Evolutionary conservation across 2,329 filamentous ascomycete species (phyloP).

Genomic region (Alternaria gaisen): DNA sequence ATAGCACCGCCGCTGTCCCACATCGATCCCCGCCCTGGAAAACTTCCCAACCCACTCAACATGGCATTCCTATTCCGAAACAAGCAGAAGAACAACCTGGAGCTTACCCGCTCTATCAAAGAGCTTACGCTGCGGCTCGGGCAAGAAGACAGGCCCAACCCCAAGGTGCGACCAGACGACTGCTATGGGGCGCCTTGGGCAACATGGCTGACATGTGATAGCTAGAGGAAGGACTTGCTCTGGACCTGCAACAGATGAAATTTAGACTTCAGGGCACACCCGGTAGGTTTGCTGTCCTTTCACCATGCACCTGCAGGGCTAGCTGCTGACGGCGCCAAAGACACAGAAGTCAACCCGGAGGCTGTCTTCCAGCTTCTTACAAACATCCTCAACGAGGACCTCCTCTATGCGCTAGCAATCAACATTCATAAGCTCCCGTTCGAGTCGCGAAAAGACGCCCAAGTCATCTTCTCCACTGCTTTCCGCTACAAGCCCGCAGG

Average conservation of each 20-base stretch:
- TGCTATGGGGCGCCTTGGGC: constrained; percentile 5
- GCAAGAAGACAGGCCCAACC: constrained; percentile 64
- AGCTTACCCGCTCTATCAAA: constrained; percentile 70
- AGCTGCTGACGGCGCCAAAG: constrained; percentile 59
- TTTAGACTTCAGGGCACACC: constrained; percentile 90
- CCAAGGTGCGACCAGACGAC: constrained; percentile 59
- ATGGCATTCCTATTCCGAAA: constrained; percentile 78
- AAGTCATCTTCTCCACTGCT: constrained; percentile 94
- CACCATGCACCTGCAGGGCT: not conserved
- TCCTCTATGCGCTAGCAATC: constrained; percentile 83
- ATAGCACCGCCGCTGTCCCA: constrained; percentile 25
- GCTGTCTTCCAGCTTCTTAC: constrained; percentile 87
- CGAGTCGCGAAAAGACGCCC: constrained; percentile 93
- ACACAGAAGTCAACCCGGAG: constrained; percentile 85
- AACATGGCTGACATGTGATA: constrained; percentile 52
- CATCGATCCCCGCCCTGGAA: constrained; percentile 24
- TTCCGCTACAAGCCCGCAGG: constrained; percentile 84
- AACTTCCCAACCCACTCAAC: constrained; percentile 29
- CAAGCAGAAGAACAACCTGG: constrained; percentile 67
- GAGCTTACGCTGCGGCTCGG: constrained; percentile 68
- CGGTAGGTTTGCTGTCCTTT: constrained; percentile 62
- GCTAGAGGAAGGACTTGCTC: constrained; percentile 85
- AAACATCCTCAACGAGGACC: constrained; percentile 85
- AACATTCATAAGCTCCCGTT: constrained; percentile 89
- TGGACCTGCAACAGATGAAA: constrained; percentile 90